These are phyloP conservation scores for Colletotrichum acutatum DNA, from an alignment of 2,329 filamentous ascomycete genomes.

Conservation along the genomic window DNA sequence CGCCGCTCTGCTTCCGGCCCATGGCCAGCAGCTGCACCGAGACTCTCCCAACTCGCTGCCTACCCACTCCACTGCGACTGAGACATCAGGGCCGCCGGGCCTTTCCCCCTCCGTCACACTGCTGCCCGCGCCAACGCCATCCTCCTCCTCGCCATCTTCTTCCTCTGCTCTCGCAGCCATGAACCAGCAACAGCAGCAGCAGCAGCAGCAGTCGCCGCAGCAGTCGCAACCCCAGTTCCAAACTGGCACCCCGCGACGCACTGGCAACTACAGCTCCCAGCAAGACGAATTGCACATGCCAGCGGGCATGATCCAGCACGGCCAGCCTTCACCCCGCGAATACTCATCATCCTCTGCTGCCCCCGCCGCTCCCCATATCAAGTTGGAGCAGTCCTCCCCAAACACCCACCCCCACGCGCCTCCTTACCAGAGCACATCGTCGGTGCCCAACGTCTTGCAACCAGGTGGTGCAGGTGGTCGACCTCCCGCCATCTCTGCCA, in stretches of 20 bases:
- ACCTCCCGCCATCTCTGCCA: constrained; percentile 51
- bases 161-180: constrained; percentile 23
- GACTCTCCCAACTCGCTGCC: constrained; percentile 23
- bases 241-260: constrained; percentile 48
- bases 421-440: constrained; percentile 52
- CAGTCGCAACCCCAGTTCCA: constrained; percentile 50
- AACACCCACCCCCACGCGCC: constrained; percentile 41
- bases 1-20: constrained; percentile 33
- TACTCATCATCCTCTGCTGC: constrained; percentile 48
- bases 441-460: constrained; percentile 69
- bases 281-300: constrained; percentile 68
- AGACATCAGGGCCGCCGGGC: constrained; percentile 33
- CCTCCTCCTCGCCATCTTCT: neutral
- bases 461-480: constrained; percentile 54
- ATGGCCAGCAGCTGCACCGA: constrained; percentile 30
- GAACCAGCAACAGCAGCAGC: constrained; percentile 39
- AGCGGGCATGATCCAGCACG: constrained; percentile 55
- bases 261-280: constrained; percentile 51
- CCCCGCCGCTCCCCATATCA: constrained; percentile 58
- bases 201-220: constrained; percentile 33
- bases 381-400: constrained; percentile 57
- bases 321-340: constrained; percentile 59
- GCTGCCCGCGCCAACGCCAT: constrained; percentile 7
- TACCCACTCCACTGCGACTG: constrained; percentile 28
- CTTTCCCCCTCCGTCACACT: constrained; percentile 31